Percentiles rank a stretch among this genome's conserved stretches.
Conservation (phyloP, 1,139 yeast genomes). For the Scheffersomyces cryptocercus region DNA sequence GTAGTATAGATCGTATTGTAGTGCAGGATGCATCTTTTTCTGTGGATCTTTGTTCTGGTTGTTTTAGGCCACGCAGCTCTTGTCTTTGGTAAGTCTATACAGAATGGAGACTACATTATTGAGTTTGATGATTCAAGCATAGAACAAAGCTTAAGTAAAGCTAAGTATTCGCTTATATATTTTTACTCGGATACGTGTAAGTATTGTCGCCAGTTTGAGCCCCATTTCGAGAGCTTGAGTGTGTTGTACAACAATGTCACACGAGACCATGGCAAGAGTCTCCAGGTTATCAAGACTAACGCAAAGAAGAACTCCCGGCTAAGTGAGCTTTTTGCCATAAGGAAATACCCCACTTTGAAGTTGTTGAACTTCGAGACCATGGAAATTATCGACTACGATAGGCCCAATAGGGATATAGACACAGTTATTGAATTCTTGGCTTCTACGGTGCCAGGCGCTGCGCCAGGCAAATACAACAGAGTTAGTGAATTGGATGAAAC, state of each 20-base stretch:
- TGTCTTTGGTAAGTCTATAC: neutral
- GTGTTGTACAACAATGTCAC: constrained; percentile 22
- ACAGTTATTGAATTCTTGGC: constrained; percentile 25
- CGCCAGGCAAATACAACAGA: constrained; percentile 22
- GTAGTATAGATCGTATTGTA: no score
- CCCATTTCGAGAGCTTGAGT: constrained; percentile 36
- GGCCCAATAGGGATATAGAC: constrained; percentile 23
- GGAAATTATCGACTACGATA: constrained; percentile 23
- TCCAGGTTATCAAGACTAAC: constrained; percentile 36
- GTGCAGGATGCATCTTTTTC: no score
- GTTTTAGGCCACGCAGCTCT: neutral
- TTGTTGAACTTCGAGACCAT: constrained; percentile 30
- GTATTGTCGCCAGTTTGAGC: constrained; percentile 38
- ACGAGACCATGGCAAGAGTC: constrained; percentile 3
- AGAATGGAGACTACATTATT: constrained; percentile 8
- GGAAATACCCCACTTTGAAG: constrained; percentile 34
- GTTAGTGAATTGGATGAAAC: constrained; percentile 11
- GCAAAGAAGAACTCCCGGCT: constrained; percentile 25
- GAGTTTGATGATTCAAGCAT: constrained; percentile 21
- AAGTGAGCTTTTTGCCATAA: constrained; percentile 25
- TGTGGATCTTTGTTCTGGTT: no score
- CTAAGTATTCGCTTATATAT: constrained; percentile 40
- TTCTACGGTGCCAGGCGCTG: constrained; percentile 9
- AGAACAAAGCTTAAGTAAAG: constrained; percentile 16
- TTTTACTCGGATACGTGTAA: constrained; percentile 41